These are phyloP conservation scores for Tillandsia fasciculata DNA, from an alignment of 176 grass and related monocot genomes.

Conservation along the genomic window DNA sequence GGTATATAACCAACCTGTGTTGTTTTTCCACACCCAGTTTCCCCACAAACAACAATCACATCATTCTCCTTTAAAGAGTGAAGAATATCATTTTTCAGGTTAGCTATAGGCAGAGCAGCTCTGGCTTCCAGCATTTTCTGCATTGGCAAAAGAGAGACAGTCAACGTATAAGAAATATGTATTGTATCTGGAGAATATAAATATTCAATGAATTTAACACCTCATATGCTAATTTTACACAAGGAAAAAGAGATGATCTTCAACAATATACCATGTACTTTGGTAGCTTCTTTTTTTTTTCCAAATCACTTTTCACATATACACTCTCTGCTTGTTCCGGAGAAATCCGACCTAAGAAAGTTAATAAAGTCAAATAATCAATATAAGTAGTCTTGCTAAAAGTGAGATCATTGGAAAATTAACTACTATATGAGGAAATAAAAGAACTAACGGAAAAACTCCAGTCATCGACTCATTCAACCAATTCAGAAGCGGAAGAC, in stretches of 20 bases:
- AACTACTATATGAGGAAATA: constrained; percentile 1
- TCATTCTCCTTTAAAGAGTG: constrained; percentile 68
- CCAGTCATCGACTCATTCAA: no score
- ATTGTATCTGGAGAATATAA: background rate
- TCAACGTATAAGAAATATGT: background rate
- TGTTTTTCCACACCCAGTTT: constrained; percentile 99
- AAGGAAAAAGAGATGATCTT: background rate
- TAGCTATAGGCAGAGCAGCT: constrained; percentile 77
- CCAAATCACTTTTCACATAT: constrained; percentile 54
- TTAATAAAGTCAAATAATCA: constrained; percentile 5
- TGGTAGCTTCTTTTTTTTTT: constrained; percentile 57
- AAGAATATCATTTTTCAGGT: constrained; percentile 58
- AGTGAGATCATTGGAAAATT: background rate
- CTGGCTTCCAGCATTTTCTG: constrained; percentile 93
- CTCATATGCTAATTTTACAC: no score
- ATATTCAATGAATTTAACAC: background rate
- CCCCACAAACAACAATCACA: constrained; percentile 86
- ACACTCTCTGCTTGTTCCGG: constrained; percentile 40
- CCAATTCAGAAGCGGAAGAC: no score
- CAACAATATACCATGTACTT: constrained; percentile 58
- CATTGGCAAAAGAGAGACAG: constrained; percentile 7
- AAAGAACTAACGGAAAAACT: constrained; percentile 16
- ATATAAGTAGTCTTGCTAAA: background rate
- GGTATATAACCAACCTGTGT: constrained; percentile 54
- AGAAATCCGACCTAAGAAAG: constrained; percentile 32